A percentile compares a stretch with the other conserved stretches of the same genome.
These are phyloP conservation scores for Platanus orientalis DNA, from an alignment of 164 flowering plant species.

Conservation along the genomic window DNA sequence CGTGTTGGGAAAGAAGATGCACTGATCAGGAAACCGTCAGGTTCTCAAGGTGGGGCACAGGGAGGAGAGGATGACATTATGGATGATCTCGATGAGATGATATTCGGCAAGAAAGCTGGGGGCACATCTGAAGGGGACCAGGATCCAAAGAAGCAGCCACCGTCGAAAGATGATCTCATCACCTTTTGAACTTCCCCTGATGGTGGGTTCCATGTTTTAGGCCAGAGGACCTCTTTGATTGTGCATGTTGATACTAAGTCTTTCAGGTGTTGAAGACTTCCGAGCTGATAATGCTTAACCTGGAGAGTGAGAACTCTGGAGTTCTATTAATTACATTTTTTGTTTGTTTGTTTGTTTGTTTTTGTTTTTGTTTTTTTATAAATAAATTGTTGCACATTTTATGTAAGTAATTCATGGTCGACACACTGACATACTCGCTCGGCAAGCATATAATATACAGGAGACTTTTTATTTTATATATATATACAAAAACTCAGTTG, in stretches of 20 bases:
- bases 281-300: neutral
- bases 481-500: no score
- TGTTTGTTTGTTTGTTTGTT: no score
- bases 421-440: no score
- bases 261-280: conserved; percentile 4
- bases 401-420: conserved; percentile 9
- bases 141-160: conserved; percentile 50
- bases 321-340: no score
- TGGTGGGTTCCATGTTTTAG: conserved; percentile 4
- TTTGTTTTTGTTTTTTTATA: neutral
- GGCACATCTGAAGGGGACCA: conserved; percentile 48
- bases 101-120: conserved; percentile 78
- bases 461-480: no score
- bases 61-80: conserved; percentile 65
- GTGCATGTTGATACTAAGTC: conserved; percentile 9
- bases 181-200: conserved; percentile 34
- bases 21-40: conserved; percentile 59
- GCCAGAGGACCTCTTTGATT: conserved; percentile 4
- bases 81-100: conserved; percentile 99
- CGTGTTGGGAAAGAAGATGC: conserved; percentile 59
- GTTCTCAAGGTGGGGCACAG: conserved; percentile 39
- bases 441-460: no score
- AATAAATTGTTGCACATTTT: conserved; percentile 8
- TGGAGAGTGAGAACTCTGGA: no score
- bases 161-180: conserved; percentile 79